Evolutionary conservation across 768 basidiomycete species (phyloP).

Genomic region (Thelephora ganbajun): DNA sequence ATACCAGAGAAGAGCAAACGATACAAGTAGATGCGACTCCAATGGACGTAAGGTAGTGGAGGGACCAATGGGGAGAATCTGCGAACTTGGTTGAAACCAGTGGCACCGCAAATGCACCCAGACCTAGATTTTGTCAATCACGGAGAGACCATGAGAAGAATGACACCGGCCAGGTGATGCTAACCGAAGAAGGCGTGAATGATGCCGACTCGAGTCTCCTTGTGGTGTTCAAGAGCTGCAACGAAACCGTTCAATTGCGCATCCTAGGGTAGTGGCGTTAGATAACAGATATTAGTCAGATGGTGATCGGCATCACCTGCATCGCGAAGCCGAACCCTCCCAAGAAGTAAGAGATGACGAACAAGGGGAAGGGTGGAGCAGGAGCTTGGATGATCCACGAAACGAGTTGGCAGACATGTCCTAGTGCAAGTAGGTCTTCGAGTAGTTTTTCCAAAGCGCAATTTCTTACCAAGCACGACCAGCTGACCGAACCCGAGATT

Average conservation of each 20-base stretch:
- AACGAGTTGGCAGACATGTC: slow-evolving; percentile 7
- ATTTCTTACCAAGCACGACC: slow-evolving; percentile 3
- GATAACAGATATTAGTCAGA: not conserved
- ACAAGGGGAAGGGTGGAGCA: slow-evolving; percentile 14
- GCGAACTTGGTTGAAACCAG: slow-evolving; percentile 43
- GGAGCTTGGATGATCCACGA: slow-evolving; percentile 11
- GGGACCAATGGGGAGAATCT: slow-evolving; percentile 22
- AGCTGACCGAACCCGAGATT: not conserved
- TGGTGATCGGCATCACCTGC: slow-evolving; percentile 2
- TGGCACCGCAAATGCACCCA: slow-evolving; percentile 37
- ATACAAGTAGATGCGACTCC: slow-evolving; percentile 12
- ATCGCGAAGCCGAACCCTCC: slow-evolving; percentile 12
- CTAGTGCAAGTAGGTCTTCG: slow-evolving; percentile 1
- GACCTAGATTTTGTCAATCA: slow-evolving; percentile 12
- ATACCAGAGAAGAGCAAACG: slow-evolving; percentile 10
- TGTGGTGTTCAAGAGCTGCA: not conserved
- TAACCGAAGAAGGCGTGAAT: not conserved
- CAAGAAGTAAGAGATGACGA: slow-evolving; percentile 8
- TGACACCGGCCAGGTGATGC: not conserved
- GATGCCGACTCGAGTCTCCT: not conserved
- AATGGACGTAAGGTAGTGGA: slow-evolving; percentile 28
- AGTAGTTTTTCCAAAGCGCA: not conserved
- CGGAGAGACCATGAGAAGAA: not conserved
- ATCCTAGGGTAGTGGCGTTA: not conserved
- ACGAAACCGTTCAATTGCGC: not conserved